Conservation (phyloP, 345 rosid genomes). For the Corchorus capsularis region DNA sequence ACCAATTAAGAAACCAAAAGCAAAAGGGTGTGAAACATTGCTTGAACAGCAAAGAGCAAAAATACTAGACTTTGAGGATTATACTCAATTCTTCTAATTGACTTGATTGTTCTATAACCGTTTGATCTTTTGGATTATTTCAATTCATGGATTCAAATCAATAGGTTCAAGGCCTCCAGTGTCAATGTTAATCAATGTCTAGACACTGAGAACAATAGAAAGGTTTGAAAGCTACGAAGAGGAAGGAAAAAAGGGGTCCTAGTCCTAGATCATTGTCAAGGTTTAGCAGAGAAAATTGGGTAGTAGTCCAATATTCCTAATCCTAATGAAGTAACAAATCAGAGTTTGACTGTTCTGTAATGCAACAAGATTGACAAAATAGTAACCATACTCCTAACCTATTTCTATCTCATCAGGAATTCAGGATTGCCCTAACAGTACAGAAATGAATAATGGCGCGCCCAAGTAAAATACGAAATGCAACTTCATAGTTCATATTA, state of each 20-base stretch:
- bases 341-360: not conserved
- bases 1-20: no score
- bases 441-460: not conserved
- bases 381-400: not conserved
- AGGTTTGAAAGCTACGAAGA: not conserved
- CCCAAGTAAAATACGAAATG: not conserved
- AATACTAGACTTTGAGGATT: no score
- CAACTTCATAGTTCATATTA: not conserved
- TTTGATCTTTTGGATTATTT: no score
- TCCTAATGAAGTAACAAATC: not conserved
- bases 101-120: no score
- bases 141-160: no score
- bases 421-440: constrained; percentile 1
- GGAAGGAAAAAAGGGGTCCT: not conserved
- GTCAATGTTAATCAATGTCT: not conserved
- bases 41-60: no score
- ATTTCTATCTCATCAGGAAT: not conserved
- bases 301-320: not conserved
- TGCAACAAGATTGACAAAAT: not conserved
- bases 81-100: no score
- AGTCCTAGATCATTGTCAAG: not conserved
- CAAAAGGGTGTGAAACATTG: no score
- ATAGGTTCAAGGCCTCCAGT: no score
- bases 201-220: not conserved
- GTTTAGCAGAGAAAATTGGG: not conserved